Conservation (phyloP, 2,329 filamentous ascomycete species). For the Aspergillus thermomutatus region DNA sequence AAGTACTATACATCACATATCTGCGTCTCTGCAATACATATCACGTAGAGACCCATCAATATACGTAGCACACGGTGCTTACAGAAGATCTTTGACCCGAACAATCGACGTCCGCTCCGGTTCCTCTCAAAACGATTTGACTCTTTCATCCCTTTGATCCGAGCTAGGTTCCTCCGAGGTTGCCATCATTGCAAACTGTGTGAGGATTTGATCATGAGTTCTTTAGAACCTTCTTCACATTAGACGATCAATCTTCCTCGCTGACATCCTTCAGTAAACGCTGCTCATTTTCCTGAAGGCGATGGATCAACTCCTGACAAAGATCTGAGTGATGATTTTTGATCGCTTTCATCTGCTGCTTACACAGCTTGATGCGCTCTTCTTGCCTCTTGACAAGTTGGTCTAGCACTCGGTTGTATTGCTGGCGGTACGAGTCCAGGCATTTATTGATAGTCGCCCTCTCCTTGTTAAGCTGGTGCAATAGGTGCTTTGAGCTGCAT, state of each 20-base stretch:
- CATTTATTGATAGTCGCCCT: slow-evolving; percentile 45
- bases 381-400: slow-evolving; percentile 41
- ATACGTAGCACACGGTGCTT: too few relatives aligned
- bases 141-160: neutral
- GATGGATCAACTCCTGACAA: slow-evolving; percentile 28
- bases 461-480: slow-evolving; percentile 46
- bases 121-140: neutral
- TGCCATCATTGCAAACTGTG: neutral
- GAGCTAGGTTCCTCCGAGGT: neutral
- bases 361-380: slow-evolving; percentile 32
- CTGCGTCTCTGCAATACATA: neutral
- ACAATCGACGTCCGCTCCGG: neutral
- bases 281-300: slow-evolving; percentile 25
- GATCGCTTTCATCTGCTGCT: slow-evolving; percentile 26
- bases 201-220: neutral
- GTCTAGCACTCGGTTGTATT: slow-evolving; percentile 43
- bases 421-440: slow-evolving; percentile 42
- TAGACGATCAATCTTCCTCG: neutral
- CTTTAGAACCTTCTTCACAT: neutral
- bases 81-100: too few relatives aligned
- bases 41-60: neutral
- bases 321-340: slow-evolving; percentile 27
- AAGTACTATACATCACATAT: neutral
- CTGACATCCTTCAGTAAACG: slow-evolving; percentile 15
- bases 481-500: slow-evolving; percentile 32